Evolutionary conservation across 2,329 filamentous ascomycete genomes (phyloP), one percentile per base, ranked within the genome.

Genomic region (Cercospora zeina): DNA sequence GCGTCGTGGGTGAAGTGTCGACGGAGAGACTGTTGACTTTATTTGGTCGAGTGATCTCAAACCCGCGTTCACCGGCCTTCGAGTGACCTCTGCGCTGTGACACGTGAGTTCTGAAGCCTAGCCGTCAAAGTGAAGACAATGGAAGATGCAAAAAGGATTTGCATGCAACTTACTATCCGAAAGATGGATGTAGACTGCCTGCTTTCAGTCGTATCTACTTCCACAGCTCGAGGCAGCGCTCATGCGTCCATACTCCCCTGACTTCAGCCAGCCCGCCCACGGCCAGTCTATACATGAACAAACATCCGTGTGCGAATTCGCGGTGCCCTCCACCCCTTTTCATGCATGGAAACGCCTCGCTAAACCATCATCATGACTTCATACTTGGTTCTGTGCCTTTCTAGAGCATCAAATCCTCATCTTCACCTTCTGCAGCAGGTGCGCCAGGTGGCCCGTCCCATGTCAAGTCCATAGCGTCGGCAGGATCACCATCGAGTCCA

Each of bases 391-490:
- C 21, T 50, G n/a, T 50, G 45, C 31, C 21, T 31, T 16, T 53
- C 30, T 34, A 59, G 27, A 53, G 45, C 74, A 75, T 75, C 62
- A 75, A 70, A 56, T 75, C 73, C 54, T 72, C 71, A 31, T 71
- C 70, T 7, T 68, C 69, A 36, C 68, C 67, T 5, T 69, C 70
- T 10, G 63, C 67, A 8, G 69, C 65, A 16, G 30, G 51, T 11
- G 33, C 47, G n/a, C 33, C 65, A 4, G 64, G 64, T 24, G 70
- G 69, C 16, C 61, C 59, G 16, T 74, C 73, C 65, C 68, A 75
- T 1, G 66, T 69, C 14, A 74, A 62, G 62, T 75, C 73, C 74
- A 76, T 75, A 50, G 71, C 70, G 49, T 76, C 75, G 16, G 73
- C 73, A 33, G 71, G 66, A 39, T 75, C 74, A 11, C 67, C 68